phyloP scores from a whole-genome alignment of 1,284 basidiomycete species.

The Exobasidium cylindrosporum region DNA sequence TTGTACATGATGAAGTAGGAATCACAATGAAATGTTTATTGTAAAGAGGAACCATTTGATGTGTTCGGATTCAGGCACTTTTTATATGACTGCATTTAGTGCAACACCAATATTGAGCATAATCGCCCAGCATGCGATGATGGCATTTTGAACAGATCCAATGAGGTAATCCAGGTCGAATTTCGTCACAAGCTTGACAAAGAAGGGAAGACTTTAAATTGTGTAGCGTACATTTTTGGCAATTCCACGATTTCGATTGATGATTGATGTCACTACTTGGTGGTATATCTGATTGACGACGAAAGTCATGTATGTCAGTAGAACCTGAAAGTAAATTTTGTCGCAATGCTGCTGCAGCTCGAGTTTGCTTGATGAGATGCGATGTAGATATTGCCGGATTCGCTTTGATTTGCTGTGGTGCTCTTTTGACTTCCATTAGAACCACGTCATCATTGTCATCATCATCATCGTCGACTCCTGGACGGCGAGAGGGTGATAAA shows the following conservation, averaged over 20 bases:
- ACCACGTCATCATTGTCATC: slow-evolving; percentile 1
- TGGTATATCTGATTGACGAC: background rate
- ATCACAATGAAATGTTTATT: slow-evolving; percentile 4
- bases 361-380: background rate
- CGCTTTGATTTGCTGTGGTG: background rate
- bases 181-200: slow-evolving; percentile 9
- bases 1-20: background rate
- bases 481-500: too few species aligned
- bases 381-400: background rate
- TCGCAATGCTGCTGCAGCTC: background rate
- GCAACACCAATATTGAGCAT: slow-evolving; percentile 11
- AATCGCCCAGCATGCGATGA: slow-evolving; percentile 12
- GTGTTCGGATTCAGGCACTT: background rate
- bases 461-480: background rate
- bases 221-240: slow-evolving; percentile 16
- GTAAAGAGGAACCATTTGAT: background rate
- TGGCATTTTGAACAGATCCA: slow-evolving; percentile 15
- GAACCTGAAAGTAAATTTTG: background rate
- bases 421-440: background rate
- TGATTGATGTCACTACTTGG: background rate
- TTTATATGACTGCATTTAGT: slow-evolving; percentile 9
- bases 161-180: slow-evolving; percentile 7
- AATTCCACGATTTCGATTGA: slow-evolving; percentile 7
- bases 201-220: background rate
- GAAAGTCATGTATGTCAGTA: background rate